phyloP scores from a whole-genome alignment of 148 eudicot genomes.

The Rhododendron simsii region DNA sequence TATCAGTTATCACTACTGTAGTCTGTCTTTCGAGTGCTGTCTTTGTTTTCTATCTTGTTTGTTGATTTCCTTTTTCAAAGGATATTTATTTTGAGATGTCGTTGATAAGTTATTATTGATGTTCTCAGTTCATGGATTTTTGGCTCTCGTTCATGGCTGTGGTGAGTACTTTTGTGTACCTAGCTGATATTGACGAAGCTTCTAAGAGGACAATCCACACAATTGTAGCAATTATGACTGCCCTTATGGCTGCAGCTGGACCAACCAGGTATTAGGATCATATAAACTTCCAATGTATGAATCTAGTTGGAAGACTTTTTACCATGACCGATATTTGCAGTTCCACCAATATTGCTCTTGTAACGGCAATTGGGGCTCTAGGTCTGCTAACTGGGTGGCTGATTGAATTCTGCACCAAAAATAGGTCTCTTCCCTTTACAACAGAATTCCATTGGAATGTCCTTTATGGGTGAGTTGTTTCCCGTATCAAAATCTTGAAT shows the following conservation, averaged over 20 bases:
- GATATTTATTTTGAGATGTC: background rate
- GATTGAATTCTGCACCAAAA: slow-evolving; percentile 56
- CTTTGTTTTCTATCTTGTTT: background rate
- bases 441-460: slow-evolving; percentile 36
- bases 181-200: slow-evolving; percentile 67
- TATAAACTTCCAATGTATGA: background rate
- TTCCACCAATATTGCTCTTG: slow-evolving; percentile 62
- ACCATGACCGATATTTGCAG: slow-evolving; percentile 34
- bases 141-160: slow-evolving; percentile 99
- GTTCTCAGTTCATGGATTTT: slow-evolving; percentile 80
- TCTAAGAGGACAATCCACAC: slow-evolving; percentile 83
- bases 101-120: background rate
- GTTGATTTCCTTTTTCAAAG: background rate
- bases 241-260: slow-evolving; percentile 68
- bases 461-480: slow-evolving; percentile 39
- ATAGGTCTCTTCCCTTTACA: slow-evolving; percentile 47
- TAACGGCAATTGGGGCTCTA: slow-evolving; percentile 59
- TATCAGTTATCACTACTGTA: slow-evolving; percentile 50
- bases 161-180: slow-evolving; percentile 83
- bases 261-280: slow-evolving; percentile 62
- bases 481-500: background rate
- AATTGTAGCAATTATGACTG: slow-evolving; percentile 74
- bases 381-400: slow-evolving; percentile 76
- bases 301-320: slow-evolving; percentile 6
- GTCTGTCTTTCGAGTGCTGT: background rate